A percentile compares a stretch with the other conserved stretches of the same genome.
phyloP scores from a whole-genome alignment of 768 basidiomycete genomes.

The Suillus placidus region DNA sequence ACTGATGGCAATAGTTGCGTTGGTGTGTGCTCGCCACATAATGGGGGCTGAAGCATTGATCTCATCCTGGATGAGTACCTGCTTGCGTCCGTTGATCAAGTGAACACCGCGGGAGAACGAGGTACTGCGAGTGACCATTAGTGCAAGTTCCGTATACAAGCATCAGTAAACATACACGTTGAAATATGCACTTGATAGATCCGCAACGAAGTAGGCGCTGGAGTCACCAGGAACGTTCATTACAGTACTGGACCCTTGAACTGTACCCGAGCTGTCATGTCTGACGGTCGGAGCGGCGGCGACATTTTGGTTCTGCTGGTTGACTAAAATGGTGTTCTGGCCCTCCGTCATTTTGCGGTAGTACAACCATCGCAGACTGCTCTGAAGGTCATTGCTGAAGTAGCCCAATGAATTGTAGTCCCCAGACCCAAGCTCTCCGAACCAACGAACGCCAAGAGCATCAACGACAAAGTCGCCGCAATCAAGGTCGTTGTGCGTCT shows the following conservation, averaged over 20 bases:
- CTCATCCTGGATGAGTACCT: constrained; percentile 94
- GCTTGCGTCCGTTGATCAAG: constrained; percentile 77
- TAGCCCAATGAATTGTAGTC: constrained; percentile 80
- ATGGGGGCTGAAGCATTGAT: constrained; percentile 60
- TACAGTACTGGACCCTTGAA: constrained; percentile 87
- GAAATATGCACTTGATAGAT: constrained; percentile 78
- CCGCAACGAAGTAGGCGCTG: constrained; percentile 79
- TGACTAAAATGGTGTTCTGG: constrained; percentile 90
- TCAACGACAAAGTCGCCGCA: constrained; percentile 95
- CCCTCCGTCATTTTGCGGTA: constrained; percentile 98
- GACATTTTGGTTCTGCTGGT: constrained; percentile 80
- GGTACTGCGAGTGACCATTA: constrained; percentile 43
- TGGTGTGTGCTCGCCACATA: constrained; percentile 96
- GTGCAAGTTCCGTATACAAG: constrained; percentile 4
- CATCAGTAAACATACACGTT: constrained; percentile 54
- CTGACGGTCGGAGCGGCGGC: constrained; percentile 58
- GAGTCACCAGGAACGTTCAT: constrained; percentile 62
- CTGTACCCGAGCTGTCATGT: constrained; percentile 56
- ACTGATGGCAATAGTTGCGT: constrained; percentile 73
- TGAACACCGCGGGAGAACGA: constrained; percentile 86
- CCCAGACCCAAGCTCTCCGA: constrained; percentile 89
- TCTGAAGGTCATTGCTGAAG: constrained; percentile 75
- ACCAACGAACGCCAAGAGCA: constrained; percentile 91
- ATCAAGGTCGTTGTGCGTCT: constrained; percentile 95
- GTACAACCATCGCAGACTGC: constrained; percentile 80